Percentiles rank a stretch among this genome's conserved stretches.
These are phyloP conservation scores for Starmerella floricola DNA, from an alignment of 805 yeast genomes.

Conservation along the genomic window DNA sequence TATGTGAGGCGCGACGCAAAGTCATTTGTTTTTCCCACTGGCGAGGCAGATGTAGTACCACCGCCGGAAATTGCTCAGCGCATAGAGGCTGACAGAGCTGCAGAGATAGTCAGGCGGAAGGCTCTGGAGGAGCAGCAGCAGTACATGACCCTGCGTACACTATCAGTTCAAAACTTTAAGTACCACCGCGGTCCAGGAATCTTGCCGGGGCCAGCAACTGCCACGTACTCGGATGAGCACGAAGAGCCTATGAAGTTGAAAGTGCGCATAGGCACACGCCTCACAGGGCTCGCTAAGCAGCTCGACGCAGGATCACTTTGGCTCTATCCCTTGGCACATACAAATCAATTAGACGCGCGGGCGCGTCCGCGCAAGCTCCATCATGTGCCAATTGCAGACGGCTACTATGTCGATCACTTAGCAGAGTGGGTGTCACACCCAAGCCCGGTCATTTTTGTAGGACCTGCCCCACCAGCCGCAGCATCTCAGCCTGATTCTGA, in stretches of 20 bases:
- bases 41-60: constrained; percentile 45
- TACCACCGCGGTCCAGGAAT: constrained; percentile 16
- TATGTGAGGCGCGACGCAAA: constrained; percentile 59
- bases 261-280: constrained; percentile 14
- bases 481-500: background rate
- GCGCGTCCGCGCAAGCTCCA: constrained; percentile 10
- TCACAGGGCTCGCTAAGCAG: constrained; percentile 4
- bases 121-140: constrained; percentile 57
- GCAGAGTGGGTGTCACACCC: constrained; percentile 10
- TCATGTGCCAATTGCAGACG: constrained; percentile 3
- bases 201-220: constrained; percentile 8
- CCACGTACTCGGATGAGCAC: constrained; percentile 4
- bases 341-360: constrained; percentile 10
- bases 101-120: constrained; percentile 40
- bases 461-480: constrained; percentile 9
- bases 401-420: constrained; percentile 9
- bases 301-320: constrained; percentile 15
- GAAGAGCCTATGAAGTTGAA: constrained; percentile 10
- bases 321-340: constrained; percentile 9
- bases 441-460: constrained; percentile 18
- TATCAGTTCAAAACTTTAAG: constrained; percentile 2
- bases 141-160: constrained; percentile 12
- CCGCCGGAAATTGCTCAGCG: constrained; percentile 47
- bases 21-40: constrained; percentile 39
- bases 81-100: constrained; percentile 50